Percentiles rank a stretch among this genome's conserved stretches.
Evolutionary conservation across 257 asterid species (phyloP).

Genomic region (Scutellaria barbata): DNA sequence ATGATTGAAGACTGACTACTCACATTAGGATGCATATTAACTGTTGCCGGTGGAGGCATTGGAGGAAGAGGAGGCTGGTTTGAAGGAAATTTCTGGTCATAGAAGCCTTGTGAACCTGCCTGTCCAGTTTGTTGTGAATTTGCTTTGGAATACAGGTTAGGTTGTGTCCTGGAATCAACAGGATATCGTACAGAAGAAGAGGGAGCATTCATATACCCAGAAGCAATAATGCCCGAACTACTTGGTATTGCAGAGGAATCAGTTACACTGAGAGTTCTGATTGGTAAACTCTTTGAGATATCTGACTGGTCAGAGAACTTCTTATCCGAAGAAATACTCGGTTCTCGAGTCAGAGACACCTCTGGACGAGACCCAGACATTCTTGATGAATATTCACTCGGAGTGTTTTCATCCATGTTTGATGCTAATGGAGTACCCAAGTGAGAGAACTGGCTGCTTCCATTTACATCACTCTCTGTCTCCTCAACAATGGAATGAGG

Average conservation of each 20-base stretch:
- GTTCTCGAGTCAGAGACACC: conserved; percentile 61
- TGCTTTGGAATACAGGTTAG: conserved; percentile 52
- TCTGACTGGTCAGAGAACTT: conserved; percentile 65
- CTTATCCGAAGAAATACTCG: conserved; percentile 78
- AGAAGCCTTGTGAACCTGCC: conserved; percentile 61
- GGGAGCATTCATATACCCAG: conserved; percentile 49
- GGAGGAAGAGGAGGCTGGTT: conserved; percentile 82
- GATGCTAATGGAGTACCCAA: conserved; percentile 58
- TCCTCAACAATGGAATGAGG: conserved; percentile 93
- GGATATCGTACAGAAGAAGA: conserved; percentile 48
- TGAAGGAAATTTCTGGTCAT: conserved; percentile 62
- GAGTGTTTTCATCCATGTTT: conserved; percentile 65
- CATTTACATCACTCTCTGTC: conserved; percentile 75
- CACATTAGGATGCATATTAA: conserved; percentile 49
- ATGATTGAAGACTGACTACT: conserved; percentile 55
- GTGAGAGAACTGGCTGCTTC: conserved; percentile 61
- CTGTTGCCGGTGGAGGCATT: conserved; percentile 66
- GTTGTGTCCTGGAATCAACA: conserved; percentile 61
- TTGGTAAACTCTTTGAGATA: conserved; percentile 53
- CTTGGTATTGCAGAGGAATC: conserved; percentile 52
- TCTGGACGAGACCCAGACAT: conserved; percentile 78
- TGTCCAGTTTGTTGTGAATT: conserved; percentile 47
- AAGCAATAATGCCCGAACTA: conserved; percentile 50
- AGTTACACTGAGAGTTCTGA: conserved; percentile 44
- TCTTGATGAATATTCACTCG: conserved; percentile 79